Evolutionary conservation across 768 basidiomycete species (phyloP), one percentile per base, ranked within the genome.

Genomic region (Hypsizygus marmoreus): DNA sequence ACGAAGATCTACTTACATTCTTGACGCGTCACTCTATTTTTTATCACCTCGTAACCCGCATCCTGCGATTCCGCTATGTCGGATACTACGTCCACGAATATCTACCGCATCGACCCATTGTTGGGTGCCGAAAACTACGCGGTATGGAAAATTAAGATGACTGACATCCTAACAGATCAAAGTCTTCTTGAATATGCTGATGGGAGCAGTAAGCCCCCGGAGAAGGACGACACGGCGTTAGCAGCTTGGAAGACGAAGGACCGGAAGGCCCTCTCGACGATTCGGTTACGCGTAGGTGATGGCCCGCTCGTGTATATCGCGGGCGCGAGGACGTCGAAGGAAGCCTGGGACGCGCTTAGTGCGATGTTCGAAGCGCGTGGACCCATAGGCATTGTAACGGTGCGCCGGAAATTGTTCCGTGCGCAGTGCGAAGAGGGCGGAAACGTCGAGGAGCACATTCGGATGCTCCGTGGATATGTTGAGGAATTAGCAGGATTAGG

Each of bases 361-460:
- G 45, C 49, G 1, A 64, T 64, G 26, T 66, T 63, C 36, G 62
- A 66, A 49, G 44, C 57, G 4, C 40, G 49, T 23, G 66, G 69
- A 5, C 40, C 59, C 7, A 49, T 66, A 6, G 62, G 60, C 4
- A 55, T 67, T 12, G 46, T 68, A 0, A 43, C 50, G 3, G 40
- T 57, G 22, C 56, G 54, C 20, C 49, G 64, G 10, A 61, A 64
- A 40, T 43, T 70, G 43, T 62, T 56, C 31, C 49, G 58, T 2
- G 41, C 55, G 10, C 39, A 53, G 14, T 63, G 60, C 35, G 56
- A 59, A 19, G 69, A 71, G 8, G 60, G 51, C 6, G 48, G 54
- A 14, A 55, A 63, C 34, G 58, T 73, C 25, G 60, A 64, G 16
- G 60, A 60, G 36, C 67, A 70, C 45, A 57, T 71, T 17, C 46